These are phyloP conservation scores for Madurella mycetomatis DNA, from an alignment of 2,329 filamentous ascomycete species.

Conservation along the genomic window DNA sequence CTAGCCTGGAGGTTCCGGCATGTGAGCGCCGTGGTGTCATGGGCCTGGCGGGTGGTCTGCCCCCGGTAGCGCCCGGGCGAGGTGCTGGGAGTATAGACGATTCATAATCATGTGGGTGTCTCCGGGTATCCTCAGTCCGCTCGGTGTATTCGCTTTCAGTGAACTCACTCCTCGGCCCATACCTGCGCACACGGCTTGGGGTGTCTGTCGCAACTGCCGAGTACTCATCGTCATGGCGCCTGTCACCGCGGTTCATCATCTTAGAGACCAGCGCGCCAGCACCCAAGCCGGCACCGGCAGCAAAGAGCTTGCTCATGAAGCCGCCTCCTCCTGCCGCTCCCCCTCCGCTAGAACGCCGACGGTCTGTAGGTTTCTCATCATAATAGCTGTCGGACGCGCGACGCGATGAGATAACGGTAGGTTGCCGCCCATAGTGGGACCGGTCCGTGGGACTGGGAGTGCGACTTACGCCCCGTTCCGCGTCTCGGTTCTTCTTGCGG, in stretches of 20 bases:
- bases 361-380: constrained; percentile 63
- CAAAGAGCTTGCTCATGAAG: constrained; percentile 57
- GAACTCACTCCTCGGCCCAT: constrained; percentile 35
- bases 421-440: constrained; percentile 35
- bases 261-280: constrained; percentile 58
- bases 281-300: constrained; percentile 58
- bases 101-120: constrained; percentile 28
- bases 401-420: constrained; percentile 51
- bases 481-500: constrained; percentile 39
- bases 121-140: constrained; percentile 28
- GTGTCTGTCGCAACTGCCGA: constrained; percentile 60
- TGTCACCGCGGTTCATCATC: constrained; percentile 50
- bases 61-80: constrained; percentile 40
- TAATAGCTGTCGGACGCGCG: constrained; percentile 54
- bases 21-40: constrained; percentile 46
- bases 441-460: constrained; percentile 37
- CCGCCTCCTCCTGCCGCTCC: constrained; percentile 37
- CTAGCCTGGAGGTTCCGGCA: constrained; percentile 38
- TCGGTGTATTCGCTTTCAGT: constrained; percentile 49
- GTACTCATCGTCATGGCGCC: constrained; percentile 51
- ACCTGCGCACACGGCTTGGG: constrained; percentile 45
- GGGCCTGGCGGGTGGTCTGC: constrained; percentile 36
- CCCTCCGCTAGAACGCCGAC: constrained; percentile 35
- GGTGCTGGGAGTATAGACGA: constrained; percentile 46
- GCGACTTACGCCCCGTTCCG: constrained; percentile 39